A percentile compares a stretch with the other conserved stretches of the same genome.
Evolutionary conservation across 2,329 filamentous ascomycete genomes (phyloP).

Genomic region (Nigrospora oryzae): DNA sequence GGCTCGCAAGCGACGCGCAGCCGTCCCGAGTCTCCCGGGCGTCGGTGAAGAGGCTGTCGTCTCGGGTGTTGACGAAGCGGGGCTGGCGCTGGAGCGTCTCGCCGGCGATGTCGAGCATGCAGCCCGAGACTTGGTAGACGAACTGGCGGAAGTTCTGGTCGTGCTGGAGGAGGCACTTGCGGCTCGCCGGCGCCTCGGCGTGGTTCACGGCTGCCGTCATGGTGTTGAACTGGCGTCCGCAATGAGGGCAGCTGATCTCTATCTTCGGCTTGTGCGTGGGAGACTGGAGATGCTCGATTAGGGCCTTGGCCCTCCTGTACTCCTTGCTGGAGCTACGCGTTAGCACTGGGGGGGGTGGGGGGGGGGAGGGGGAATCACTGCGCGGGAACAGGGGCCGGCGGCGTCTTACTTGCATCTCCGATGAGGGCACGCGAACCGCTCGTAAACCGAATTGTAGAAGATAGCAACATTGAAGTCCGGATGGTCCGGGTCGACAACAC

Average conservation of each 20-base stretch:
- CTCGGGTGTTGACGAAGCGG: too few species aligned
- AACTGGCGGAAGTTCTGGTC: constrained; percentile 27
- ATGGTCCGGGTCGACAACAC: constrained; percentile 34
- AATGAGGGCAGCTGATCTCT: constrained; percentile 34
- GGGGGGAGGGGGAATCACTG: background rate
- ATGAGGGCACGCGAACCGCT: constrained; percentile 46
- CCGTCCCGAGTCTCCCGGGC: too few species aligned
- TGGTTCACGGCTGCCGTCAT: constrained; percentile 37
- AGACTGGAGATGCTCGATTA: constrained; percentile 36
- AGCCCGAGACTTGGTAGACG: constrained; percentile 29
- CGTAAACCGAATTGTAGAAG: constrained; percentile 34
- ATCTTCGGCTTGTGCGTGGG: constrained; percentile 25
- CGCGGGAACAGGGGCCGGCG: background rate
- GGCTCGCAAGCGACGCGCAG: too few species aligned
- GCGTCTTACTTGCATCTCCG: constrained; percentile 34
- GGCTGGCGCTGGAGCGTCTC: too few species aligned
- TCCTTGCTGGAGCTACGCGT: constrained; percentile 25
- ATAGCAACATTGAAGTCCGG: constrained; percentile 34
- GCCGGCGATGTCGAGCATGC: constrained; percentile 21
- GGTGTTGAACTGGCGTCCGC: constrained; percentile 29
- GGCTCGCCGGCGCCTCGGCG: constrained; percentile 30
- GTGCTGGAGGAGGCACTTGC: constrained; percentile 32
- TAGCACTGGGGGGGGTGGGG: too few species aligned
- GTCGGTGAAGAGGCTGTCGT: too few species aligned
- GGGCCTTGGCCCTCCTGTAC: constrained; percentile 20